Base-by-base conservation (phyloP, 106 monocot species). In the Vanilla planifolia region DNA sequence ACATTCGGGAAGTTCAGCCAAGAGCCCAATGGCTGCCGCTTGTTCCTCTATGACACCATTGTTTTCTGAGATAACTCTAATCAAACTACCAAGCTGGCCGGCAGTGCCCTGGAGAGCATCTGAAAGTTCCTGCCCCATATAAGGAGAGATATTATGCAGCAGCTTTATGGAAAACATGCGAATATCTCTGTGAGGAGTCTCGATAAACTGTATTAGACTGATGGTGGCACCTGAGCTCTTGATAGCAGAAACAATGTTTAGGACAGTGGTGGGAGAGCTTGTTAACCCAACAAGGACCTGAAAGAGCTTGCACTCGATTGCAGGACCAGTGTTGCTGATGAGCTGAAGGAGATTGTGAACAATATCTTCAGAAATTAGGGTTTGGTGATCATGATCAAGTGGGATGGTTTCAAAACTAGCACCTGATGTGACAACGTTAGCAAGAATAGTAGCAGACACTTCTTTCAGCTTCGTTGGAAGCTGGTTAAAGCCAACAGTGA, bases 261-360 rank as follows among this genome's bases (percentile, higher is more conserved):
- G 20, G 16, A 86, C 84, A 8, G 74, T 81, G 27, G 60, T 63
- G 6, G 71, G 14, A 59, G 86, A 86, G 44, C 69, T 79, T 6
- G 95, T 87, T 11, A 96, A 84, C 24, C 86, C 86, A 8, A 87
- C 90, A 41, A 96, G 85, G 0, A 90, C 84, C 41, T 96, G 90
- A 47, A 96, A 81, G 35, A 96, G 86, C 55, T 87, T 81, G 76
- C 80, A 83, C 61, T 76, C 86, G 33, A 87, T 96, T 71, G 95
- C 67, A 41, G 95, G 95, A 20, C 95, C 95, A 19, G 90, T 90
- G 69, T 96, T 96, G 68, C 84, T 96, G 55, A 96, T 90, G 59
- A 96, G 83, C 63, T 90, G 90, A 29, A 96, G 81, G 1, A 96
- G 79, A 69, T 80, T 90, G 84, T 84, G 83, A 61, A 96, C 64